Evolutionary conservation across 2,329 filamentous ascomycete species (phyloP).

Genomic region (Lecanicillium sp.): DNA sequence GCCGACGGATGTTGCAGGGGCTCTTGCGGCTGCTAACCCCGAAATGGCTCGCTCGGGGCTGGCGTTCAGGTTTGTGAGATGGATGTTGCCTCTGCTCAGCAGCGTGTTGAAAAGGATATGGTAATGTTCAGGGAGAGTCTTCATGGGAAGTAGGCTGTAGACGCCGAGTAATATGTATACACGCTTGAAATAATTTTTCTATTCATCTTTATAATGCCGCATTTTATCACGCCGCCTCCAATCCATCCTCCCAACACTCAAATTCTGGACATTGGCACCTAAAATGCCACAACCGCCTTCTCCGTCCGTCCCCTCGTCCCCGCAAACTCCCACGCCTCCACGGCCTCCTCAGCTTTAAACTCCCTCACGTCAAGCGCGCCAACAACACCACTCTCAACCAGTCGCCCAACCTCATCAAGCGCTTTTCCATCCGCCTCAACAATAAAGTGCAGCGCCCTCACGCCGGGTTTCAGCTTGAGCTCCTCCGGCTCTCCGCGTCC

Average conservation of each 20-base stretch:
- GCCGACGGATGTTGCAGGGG: constrained; percentile 15
- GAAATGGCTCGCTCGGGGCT: constrained; percentile 4
- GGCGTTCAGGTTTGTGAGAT: constrained; percentile 6
- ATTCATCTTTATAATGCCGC: no score
- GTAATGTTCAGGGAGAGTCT: no score
- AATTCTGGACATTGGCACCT: no score
- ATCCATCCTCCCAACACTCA: no score
- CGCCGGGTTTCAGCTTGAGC: constrained; percentile 9
- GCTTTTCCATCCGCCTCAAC: constrained; percentile 14
- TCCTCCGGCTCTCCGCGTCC: constrained; percentile 13
- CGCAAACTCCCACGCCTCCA: constrained; percentile 19
- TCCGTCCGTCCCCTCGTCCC: constrained; percentile 13
- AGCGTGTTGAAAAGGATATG: no score
- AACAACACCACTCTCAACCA: constrained; percentile 17
- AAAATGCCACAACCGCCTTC: constrained; percentile 21
- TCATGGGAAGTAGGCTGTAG: no score
- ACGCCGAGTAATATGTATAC: no score
- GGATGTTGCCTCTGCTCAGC: neutral
- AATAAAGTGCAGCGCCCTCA: constrained; percentile 22
- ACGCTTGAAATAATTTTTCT: no score
- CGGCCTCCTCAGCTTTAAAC: constrained; percentile 15
- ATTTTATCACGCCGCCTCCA: no score
- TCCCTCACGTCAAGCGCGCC: constrained; percentile 13
- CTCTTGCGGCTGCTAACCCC: constrained; percentile 17
- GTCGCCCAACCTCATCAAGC: constrained; percentile 11